Evolutionary conservation across 768 basidiomycete species (phyloP).

Genomic region (Xerocomellus chrysenteron): DNA sequence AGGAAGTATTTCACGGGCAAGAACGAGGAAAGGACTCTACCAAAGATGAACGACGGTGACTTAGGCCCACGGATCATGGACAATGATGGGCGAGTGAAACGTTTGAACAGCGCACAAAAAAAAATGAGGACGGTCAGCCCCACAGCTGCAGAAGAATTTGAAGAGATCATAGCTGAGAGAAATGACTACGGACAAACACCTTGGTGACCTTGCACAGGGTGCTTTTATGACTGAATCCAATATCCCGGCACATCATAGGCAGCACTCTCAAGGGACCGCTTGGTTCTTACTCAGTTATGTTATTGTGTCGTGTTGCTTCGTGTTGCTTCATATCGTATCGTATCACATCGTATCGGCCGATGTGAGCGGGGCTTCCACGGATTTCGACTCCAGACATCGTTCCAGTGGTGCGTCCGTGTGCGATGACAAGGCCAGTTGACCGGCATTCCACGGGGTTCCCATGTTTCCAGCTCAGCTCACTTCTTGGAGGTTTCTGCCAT

Average conservation of each 20-base stretch:
- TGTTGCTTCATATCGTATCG: neutral
- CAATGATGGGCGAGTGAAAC: constrained; percentile 4
- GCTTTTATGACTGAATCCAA: neutral
- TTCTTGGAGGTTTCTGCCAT: too few relatives aligned
- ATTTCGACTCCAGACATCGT: too few relatives aligned
- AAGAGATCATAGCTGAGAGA: constrained; percentile 1
- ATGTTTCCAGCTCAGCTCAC: too few relatives aligned
- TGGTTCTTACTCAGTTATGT: too few relatives aligned
- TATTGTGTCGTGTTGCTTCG: neutral
- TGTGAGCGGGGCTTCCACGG: too few relatives aligned
- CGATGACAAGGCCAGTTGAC: too few relatives aligned
- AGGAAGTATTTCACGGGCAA: constrained; percentile 10
- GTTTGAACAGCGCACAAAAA: neutral
- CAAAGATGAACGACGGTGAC: constrained; percentile 16
- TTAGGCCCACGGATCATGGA: constrained; percentile 14
- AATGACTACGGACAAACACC: neutral
- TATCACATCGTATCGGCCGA: neutral
- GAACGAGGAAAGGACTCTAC: neutral
- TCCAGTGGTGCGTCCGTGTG: too few relatives aligned
- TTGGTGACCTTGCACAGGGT: too few relatives aligned
- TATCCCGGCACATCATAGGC: neutral
- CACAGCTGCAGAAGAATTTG: neutral
- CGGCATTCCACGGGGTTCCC: too few relatives aligned
- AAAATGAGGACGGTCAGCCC: neutral
- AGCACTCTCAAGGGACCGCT: too few relatives aligned